These are phyloP conservation scores for Phanerochaete sordida DNA, from an alignment of 768 basidiomycete species.

Conservation along the genomic window DNA sequence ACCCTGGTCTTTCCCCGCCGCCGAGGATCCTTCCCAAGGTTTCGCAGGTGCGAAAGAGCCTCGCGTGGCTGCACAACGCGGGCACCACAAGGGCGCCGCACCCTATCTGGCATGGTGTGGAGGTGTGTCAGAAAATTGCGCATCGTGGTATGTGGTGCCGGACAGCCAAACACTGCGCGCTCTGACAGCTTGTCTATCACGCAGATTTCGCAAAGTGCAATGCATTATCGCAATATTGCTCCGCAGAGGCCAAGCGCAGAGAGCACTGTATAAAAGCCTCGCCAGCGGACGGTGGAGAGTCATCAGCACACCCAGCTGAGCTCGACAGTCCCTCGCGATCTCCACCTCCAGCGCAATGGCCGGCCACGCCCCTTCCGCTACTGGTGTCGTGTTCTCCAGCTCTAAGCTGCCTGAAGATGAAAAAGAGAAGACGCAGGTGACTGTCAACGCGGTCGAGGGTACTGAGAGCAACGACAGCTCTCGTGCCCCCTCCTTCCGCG, in stretches of 20 bases:
- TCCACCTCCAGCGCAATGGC: background rate
- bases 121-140: background rate
- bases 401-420: background rate
- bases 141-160: background rate
- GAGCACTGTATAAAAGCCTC: background rate
- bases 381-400: conserved; percentile 7
- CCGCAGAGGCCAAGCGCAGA: background rate
- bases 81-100: background rate
- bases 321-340: background rate
- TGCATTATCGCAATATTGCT: background rate
- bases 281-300: background rate
- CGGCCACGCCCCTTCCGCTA: background rate
- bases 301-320: conserved; percentile 3
- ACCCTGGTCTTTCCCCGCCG: background rate
- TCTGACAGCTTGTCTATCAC: background rate
- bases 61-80: background rate
- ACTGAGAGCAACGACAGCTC: background rate
- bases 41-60: background rate
- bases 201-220: background rate
- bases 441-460: background rate
- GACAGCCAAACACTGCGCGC: background rate
- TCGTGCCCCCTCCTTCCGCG: conserved; percentile 6
- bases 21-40: background rate
- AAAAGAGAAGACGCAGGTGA: background rate
- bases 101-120: background rate